Base-by-base conservation (phyloP, 257 asterid genomes). In the Nicotiana noctiflora region DNA sequence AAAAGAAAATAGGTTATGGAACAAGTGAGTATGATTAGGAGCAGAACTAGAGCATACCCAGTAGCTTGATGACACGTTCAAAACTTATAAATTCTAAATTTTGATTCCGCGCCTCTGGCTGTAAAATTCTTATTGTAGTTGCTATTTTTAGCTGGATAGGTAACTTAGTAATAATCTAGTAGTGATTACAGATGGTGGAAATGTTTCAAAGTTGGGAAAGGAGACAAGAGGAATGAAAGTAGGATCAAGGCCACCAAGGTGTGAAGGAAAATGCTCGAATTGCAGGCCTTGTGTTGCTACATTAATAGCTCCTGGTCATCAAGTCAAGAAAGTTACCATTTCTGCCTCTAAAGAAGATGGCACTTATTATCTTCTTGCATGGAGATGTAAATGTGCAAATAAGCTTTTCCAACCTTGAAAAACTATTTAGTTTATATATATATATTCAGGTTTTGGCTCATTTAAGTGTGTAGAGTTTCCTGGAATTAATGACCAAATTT, bases 181-280 rank as follows among this genome's bases (percentile, higher is more conserved):
- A 40, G 81, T 78, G 27, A 31, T 34, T 27, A 46, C 40, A 61
- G 75, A n/a, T n/a, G 57, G 49, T 44, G 74, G 32, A 27, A 61
- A 51, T 11, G 61, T 13, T 6, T 75, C 57, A 19, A 74, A 74
- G 40, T 57, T 29, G 37, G 79, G 79, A 11, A 51, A 46, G 62
- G 79, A 75, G 59, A 21, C 75, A 60, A 60, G 75, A 79, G 67
- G 19, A 68, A 46, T 21, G 72, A 37, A 57, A 9, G 19, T 79
- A 62, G 81, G 81, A 32, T 79, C 75, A 40, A 79, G 75, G 61
- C 81, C 81, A 57, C 81, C 81, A 79, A 79, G n/a, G 12, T 79
- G 81, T 40, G 63, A 34, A 53, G 55, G 63, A n/a, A 79, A 44
- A 19, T 79, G 81, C 75, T 59, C 25, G 75, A 79, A 61, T 40